Base-by-base conservation (phyloP, 192 early-diverging fungal genomes). In the Allomyces macrogynus region DNA sequence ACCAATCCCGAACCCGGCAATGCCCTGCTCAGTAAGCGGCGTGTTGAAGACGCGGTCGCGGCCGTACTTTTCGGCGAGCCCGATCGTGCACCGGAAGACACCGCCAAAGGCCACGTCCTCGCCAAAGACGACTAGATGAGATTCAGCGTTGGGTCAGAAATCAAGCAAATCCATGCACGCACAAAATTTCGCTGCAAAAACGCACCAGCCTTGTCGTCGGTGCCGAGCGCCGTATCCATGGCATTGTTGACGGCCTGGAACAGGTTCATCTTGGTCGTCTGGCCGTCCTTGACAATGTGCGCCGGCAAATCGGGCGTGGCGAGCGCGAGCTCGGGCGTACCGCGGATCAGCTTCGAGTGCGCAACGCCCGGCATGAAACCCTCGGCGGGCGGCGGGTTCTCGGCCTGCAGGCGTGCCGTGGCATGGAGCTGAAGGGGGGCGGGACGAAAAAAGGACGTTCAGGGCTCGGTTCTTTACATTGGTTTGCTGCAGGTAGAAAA, bases 101-200 rank as follows among this genome's bases (percentile, higher is more conserved):
- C 95, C 95, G 64, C 95, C 95, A 75, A 98, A 98, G 7, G 87
- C 85, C 3, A 98, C 92, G 78, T 98, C 95, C 71, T 98, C 93
- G 60, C 94, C 94, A 80, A 97, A 97, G 12, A 97, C 80, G 1
- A 93, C 91, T 82, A 67, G 18, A 32, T 24, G 27, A 12, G 49
- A 11, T 61, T 24, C 64, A 40, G 54, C 2, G 14, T 49, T 10
- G 60, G 22, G 10, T 43, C 22, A 43, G 26, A 24, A 10, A 57
- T 63, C 27, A 0, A 64, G 12, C 27, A 24, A 12, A 32, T 23
- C 16, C 20, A 12, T 9, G 20, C 1, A 40, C 3, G 8, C 3
- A 8, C 5, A 8, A 8, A 40, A 7, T 7, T 40, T 40, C 32
- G 32, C 32, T 7, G 7, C 3, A 4, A 40, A 40, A 20, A 43